Evolutionary conservation across 2,329 filamentous ascomycete genomes (phyloP).

Genomic region (Beauveria bassiana): DNA sequence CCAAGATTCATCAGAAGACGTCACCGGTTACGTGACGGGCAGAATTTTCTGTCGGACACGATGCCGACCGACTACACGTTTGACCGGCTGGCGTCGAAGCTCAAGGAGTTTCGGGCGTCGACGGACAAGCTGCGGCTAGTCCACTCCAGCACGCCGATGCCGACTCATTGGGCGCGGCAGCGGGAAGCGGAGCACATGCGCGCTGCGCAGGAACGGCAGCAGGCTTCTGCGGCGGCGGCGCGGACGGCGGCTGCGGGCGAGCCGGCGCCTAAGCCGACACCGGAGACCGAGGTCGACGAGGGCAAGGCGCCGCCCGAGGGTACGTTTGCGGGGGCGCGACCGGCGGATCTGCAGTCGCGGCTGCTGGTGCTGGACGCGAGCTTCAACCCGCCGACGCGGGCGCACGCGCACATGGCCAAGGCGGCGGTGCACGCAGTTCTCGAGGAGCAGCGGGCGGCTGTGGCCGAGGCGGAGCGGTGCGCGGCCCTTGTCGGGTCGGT

Average conservation of each 20-base stretch:
- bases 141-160: slow-evolving; percentile 17
- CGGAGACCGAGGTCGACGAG: not conserved
- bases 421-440: slow-evolving; percentile 32
- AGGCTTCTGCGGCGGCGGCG: not conserved
- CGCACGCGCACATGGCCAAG: slow-evolving; percentile 50
- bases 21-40: not conserved
- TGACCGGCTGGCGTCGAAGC: slow-evolving; percentile 29
- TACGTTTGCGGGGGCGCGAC: slow-evolving; percentile 12
- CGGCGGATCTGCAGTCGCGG: not conserved
- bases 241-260: not conserved
- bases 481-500: not conserved
- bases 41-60: not conserved
- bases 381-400: slow-evolving; percentile 60
- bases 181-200: not conserved
- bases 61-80: not conserved
- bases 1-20: not conserved
- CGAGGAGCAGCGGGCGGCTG: slow-evolving; percentile 6
- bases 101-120: slow-evolving; percentile 37
- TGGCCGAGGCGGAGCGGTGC: not conserved
- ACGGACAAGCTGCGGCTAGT: slow-evolving; percentile 36
- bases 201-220: not conserved
- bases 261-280: not conserved
- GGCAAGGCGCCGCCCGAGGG: slow-evolving; percentile 15
- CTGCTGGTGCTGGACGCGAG: slow-evolving; percentile 59
- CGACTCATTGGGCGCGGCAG: slow-evolving; percentile 1